Percentiles rank a stretch among this genome's conserved stretches.
Evolutionary conservation across 2,329 filamentous ascomycete species (phyloP).

Genomic region (Emergomyces pasteurianus): DNA sequence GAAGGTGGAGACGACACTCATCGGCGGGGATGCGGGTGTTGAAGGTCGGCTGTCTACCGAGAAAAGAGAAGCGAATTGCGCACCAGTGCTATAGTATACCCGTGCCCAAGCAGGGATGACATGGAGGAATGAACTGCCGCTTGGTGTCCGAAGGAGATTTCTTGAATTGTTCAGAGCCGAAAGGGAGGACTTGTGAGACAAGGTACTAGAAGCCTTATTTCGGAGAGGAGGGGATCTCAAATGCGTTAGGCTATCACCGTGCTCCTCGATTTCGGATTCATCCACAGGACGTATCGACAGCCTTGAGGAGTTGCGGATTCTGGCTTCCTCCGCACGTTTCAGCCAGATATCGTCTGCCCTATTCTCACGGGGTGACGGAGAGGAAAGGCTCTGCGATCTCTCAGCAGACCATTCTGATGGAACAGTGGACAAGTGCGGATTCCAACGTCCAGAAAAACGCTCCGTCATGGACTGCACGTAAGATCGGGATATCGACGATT

Average conservation of each 20-base stretch:
- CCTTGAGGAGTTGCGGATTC: slow-evolving; percentile 14
- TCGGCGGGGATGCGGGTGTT: slow-evolving; percentile 35
- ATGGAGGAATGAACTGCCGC: slow-evolving; percentile 33
- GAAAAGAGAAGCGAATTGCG: slow-evolving; percentile 33
- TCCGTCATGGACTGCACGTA: slow-evolving; percentile 23
- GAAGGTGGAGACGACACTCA: slow-evolving; percentile 10
- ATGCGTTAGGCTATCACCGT: slow-evolving; percentile 25
- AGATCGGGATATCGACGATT: slow-evolving; percentile 19
- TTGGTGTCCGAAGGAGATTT: slow-evolving; percentile 31
- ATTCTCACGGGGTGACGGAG: slow-evolving; percentile 13
- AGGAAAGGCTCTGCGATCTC: slow-evolving; percentile 16
- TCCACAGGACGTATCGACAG: slow-evolving; percentile 25
- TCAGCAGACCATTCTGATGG: slow-evolving; percentile 32
- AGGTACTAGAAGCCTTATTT: slow-evolving; percentile 19
- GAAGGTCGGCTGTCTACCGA: slow-evolving; percentile 21
- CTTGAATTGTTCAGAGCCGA: slow-evolving; percentile 27
- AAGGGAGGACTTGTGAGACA: slow-evolving; percentile 34
- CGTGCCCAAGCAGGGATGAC: slow-evolving; percentile 39
- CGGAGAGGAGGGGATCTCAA: slow-evolving; percentile 20
- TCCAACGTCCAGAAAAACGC: slow-evolving; percentile 26
- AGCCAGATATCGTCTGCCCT: slow-evolving; percentile 1
- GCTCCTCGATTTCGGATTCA: slow-evolving; percentile 22
- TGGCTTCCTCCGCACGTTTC: slow-evolving; percentile 1
- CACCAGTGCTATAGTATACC: slow-evolving; percentile 56
- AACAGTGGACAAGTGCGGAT: slow-evolving; percentile 34